phyloP scores from a whole-genome alignment of 225 moss, liverwort and hornwort genomes.

The Asterella californica region DNA sequence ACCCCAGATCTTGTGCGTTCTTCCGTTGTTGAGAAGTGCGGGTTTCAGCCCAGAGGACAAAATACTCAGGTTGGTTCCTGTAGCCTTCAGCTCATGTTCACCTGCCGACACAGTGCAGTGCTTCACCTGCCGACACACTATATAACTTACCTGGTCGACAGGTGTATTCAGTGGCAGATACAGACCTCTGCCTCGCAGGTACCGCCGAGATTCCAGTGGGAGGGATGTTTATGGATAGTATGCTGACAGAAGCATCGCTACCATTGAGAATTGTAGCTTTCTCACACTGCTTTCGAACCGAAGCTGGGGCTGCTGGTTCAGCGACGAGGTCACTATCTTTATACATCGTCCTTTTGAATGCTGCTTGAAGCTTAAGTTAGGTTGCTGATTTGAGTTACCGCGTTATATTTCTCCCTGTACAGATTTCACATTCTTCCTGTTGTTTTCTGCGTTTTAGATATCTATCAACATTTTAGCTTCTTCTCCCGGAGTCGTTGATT shows the following conservation, averaged over 20 bases:
- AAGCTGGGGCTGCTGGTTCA: conserved; percentile 97
- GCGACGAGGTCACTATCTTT: conserved; percentile 63
- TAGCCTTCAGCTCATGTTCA: background rate
- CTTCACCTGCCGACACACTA: background rate
- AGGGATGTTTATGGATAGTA: conserved; percentile 85
- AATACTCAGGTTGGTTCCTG: conserved; percentile 69
- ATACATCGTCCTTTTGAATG: background rate
- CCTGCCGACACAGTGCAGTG: background rate
- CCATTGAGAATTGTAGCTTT: conserved; percentile 87
- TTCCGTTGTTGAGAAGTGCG: conserved; percentile 88
- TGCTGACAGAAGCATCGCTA: conserved; percentile 66
- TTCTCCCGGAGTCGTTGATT: conserved; percentile 12
- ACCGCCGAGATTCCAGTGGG: conserved; percentile 96
- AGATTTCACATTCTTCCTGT: background rate
- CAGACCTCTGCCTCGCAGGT: conserved; percentile 96
- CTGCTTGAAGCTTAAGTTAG: background rate
- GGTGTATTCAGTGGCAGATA: conserved; percentile 94
- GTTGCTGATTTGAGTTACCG: background rate
- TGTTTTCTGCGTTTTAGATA: background rate
- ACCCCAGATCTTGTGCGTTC: conserved; percentile 96
- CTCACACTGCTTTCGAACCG: conserved; percentile 98
- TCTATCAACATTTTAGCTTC: background rate
- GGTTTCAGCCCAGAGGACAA: conserved; percentile 94
- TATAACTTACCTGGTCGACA: conserved; percentile 32
- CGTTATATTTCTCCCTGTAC: background rate